Evolutionary conservation across 1,139 yeast genomes (phyloP).

Genomic region (Taphrina confusa): DNA sequence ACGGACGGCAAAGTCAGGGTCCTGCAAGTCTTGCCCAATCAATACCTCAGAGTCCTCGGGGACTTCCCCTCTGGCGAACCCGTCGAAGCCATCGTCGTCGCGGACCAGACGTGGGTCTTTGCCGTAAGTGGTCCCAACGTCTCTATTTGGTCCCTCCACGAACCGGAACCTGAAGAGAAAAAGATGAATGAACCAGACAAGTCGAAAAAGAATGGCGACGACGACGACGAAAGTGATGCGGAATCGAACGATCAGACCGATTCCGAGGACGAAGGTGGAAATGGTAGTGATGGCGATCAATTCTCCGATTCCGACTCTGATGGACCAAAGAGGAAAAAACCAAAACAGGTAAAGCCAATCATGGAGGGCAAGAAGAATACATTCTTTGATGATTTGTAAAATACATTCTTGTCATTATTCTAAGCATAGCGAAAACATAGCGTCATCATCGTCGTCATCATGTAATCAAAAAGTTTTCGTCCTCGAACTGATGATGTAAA

Average conservation of each 20-base stretch:
- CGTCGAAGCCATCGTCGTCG: slow-evolving; percentile 17
- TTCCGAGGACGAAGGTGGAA: neutral
- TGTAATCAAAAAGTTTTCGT: too few species aligned
- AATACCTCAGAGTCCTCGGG: slow-evolving; percentile 12
- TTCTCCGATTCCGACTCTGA: slow-evolving; percentile 17
- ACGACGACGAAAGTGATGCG: neutral
- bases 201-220: neutral
- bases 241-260: neutral
- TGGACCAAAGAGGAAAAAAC: slow-evolving; percentile 8
- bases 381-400: slow-evolving; percentile 23
- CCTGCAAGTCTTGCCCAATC: slow-evolving; percentile 20
- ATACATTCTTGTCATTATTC: neutral
- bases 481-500: too few species aligned
- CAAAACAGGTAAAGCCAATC: slow-evolving; percentile 11
- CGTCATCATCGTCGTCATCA: too few species aligned
- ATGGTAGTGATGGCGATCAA: neutral
- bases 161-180: neutral
- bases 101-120: slow-evolving; percentile 14
- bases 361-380: slow-evolving; percentile 8
- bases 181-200: neutral
- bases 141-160: slow-evolving; percentile 5
- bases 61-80: slow-evolving; percentile 24
- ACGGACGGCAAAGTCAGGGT: slow-evolving; percentile 27
- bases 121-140: slow-evolving; percentile 19
- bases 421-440: neutral